Evolutionary conservation across 768 basidiomycete species (phyloP), one percentile per base, ranked within the genome.

Genomic region (Plicaturopsis crispa): DNA sequence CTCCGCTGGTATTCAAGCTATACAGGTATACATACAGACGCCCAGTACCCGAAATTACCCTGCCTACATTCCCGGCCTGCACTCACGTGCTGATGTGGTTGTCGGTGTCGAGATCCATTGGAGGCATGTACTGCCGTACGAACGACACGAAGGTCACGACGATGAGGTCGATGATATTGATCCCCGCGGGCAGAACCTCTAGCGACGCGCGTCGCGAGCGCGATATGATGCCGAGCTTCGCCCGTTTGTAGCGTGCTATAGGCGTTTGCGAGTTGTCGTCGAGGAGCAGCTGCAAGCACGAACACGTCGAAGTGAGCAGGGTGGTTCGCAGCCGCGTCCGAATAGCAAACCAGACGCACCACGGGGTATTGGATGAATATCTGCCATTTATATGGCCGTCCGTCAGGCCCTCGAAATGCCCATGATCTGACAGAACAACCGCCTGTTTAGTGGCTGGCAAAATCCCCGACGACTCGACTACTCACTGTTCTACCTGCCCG

Each of bases 301-400:
- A n/a, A n/a, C n/a, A 17, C 4, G 5, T 18, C 24, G 19, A 42
- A 26, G 24, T n/a, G n/a, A n/a, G n/a, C n/a, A n/a, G n/a, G n/a
- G n/a, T 28, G 14, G 26, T 28, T 8, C 14, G 10, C 8, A 14
- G 14, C 26, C 10, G 14, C 10, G 14, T 28, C 10, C 17, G 35
- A 19, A 36, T 23, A 20, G 14, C 34, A 24, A 39, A 10, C 16
- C 43, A 44, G 38, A 43, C 55, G 40, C 48, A 66, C 66, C 16
- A 61, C 57, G 12, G 62, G 67, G 12, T 48, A 61, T 14, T 55
- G 57, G 13, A 63, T 44, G 42, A 60, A 56, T 36, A 69, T 47
- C 38, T 65, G 60, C 65, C 66, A 65, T 37, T 52, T 60, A 43
- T 65, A 63, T 21, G 51, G 45, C 41, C 53, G 47, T 13, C 45